Evolutionary conservation across 2,329 filamentous ascomycete species (phyloP).

Genomic region (Zymoseptoria tritici): DNA sequence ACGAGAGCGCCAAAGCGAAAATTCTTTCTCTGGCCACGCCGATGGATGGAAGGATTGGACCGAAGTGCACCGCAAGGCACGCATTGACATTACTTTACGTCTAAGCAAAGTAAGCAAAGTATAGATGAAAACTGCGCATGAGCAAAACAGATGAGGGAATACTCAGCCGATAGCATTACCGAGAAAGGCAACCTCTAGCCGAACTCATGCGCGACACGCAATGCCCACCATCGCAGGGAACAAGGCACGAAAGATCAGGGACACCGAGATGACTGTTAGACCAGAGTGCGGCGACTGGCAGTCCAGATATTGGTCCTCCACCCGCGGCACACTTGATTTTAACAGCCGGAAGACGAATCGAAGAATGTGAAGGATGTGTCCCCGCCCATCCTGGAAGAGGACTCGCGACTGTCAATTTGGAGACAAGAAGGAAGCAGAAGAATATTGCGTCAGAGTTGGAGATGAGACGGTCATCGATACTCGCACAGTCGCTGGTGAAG

Average conservation of each 20-base stretch:
- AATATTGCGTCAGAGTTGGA: conserved; percentile 43
- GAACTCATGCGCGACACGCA: background rate
- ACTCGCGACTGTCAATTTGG: conserved; percentile 41
- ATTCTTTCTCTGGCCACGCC: no score
- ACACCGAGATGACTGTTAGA: conserved; percentile 56
- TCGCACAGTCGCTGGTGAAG: no score
- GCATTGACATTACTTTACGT: no score
- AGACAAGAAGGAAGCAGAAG: conserved; percentile 46
- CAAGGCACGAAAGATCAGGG: conserved; percentile 22
- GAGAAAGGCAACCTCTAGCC: conserved; percentile 11
- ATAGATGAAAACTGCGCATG: no score
- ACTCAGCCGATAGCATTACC: conserved; percentile 17
- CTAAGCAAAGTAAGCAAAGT: no score
- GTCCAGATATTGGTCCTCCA: conserved; percentile 57
- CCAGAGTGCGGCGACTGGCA: conserved; percentile 47
- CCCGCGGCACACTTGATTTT: conserved; percentile 36
- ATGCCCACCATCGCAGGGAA: background rate
- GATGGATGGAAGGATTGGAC: no score
- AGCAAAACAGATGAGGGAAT: background rate
- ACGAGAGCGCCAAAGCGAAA: no score
- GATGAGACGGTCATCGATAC: conserved; percentile 34
- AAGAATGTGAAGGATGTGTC: conserved; percentile 22
- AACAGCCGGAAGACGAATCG: conserved; percentile 31
- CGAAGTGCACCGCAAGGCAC: no score
- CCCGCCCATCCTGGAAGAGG: conserved; percentile 27